Percentiles rank a stretch among this genome's conserved stretches.
Conservation (phyloP, 257 asterid species). For the Penstemon barbatus region DNA sequence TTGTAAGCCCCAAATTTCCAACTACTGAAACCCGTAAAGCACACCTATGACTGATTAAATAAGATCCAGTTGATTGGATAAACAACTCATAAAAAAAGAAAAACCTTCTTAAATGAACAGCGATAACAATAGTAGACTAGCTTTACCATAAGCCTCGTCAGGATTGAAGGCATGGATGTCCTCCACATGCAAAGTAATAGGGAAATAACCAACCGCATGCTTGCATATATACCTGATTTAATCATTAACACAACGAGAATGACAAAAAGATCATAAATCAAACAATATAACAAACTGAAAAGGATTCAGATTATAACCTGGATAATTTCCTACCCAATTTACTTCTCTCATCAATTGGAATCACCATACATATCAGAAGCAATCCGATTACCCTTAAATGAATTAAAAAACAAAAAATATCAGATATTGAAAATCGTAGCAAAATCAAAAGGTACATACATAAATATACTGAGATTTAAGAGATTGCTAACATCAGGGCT, state of each 20-base stretch:
- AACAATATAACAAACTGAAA: background rate
- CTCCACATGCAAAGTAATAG: constrained; percentile 47
- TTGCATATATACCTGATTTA: constrained; percentile 56
- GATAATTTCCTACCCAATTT: constrained; percentile 62
- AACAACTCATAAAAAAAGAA: background rate
- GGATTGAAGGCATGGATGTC: constrained; percentile 61
- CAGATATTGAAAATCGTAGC: background rate
- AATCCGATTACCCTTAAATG: constrained; percentile 67
- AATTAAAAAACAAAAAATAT: constrained; percentile 4
- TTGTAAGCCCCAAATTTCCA: too few species aligned
- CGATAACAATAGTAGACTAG: background rate
- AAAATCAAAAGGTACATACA: background rate
- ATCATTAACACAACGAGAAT: constrained; percentile 8
- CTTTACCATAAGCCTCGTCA: constrained; percentile 49
- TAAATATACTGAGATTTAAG: background rate
- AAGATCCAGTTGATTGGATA: too few species aligned
- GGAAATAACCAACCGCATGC: constrained; percentile 65
- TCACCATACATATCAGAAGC: constrained; percentile 54
- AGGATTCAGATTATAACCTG: constrained; percentile 42
- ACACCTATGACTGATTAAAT: too few species aligned
- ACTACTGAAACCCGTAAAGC: too few species aligned
- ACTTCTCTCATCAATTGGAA: constrained; percentile 75
- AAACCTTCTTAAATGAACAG: background rate
- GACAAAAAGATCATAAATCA: too few species aligned
- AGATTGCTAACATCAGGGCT: constrained; percentile 55